Conservation (phyloP, 768 basidiomycete genomes). For the Lenzites betulinus region DNA sequence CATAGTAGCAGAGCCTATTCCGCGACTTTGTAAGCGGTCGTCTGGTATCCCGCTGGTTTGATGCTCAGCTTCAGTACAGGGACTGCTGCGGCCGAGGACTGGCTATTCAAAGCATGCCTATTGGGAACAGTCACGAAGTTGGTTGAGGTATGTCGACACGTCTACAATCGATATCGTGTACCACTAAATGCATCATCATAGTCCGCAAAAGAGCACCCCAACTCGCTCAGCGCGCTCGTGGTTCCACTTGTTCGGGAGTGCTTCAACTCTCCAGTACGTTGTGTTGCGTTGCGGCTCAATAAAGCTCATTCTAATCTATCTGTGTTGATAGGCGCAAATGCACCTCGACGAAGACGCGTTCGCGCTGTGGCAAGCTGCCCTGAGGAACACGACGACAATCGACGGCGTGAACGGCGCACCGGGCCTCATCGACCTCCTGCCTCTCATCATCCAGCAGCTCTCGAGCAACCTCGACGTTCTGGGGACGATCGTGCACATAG, state of each 20-base stretch:
- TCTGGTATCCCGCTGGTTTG: not conserved
- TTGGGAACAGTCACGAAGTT: conserved; percentile 71
- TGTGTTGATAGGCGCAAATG: conserved; percentile 48
- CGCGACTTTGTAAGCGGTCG: conserved; percentile 61
- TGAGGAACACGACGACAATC: conserved; percentile 64
- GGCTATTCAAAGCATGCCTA: conserved; percentile 70
- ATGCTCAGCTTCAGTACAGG: conserved; percentile 43
- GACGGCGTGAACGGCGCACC: conserved; percentile 47
- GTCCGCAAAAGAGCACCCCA: conserved; percentile 57
- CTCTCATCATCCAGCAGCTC: conserved; percentile 59
- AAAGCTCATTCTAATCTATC: not conserved
- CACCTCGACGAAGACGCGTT: conserved; percentile 81
- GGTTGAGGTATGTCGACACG: conserved; percentile 51
- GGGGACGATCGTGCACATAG: conserved; percentile 62
- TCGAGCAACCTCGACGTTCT: conserved; percentile 72
- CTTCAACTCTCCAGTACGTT: conserved; percentile 26
- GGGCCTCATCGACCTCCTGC: conserved; percentile 65
- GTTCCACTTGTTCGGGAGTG: conserved; percentile 30
- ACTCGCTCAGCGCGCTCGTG: conserved; percentile 21
- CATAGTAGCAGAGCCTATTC: conserved; percentile 64
- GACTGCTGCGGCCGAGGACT: conserved; percentile 66
- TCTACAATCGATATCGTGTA: no score
- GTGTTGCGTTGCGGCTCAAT: not conserved
- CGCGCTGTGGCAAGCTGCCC: conserved; percentile 69
- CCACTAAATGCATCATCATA: conserved; percentile 29